These are phyloP conservation scores for Alopecurus myosuroides DNA, from an alignment of 176 grass and related monocot genomes.

Conservation along the genomic window DNA sequence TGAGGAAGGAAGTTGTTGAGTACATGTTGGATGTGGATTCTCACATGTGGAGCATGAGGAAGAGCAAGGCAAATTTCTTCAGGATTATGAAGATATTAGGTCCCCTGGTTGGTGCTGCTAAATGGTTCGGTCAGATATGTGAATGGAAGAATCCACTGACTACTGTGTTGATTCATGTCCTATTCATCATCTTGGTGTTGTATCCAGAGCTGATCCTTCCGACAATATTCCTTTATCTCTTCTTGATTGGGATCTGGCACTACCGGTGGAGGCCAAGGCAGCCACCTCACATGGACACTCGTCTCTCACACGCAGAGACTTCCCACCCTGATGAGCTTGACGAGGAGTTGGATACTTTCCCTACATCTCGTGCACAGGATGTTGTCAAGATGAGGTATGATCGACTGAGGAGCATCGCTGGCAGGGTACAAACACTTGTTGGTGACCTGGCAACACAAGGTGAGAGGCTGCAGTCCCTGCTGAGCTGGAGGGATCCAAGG, in stretches of 20 bases:
- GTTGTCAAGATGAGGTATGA: constrained; percentile 60
- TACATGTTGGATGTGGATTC: constrained; percentile 70
- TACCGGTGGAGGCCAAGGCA: constrained; percentile 50
- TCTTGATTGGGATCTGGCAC: constrained; percentile 52
- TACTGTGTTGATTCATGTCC: constrained; percentile 52
- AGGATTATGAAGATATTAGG: constrained; percentile 48
- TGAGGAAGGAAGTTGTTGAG: constrained; percentile 67
- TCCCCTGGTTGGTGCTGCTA: constrained; percentile 39
- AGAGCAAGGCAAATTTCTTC: constrained; percentile 68
- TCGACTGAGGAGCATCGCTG: constrained; percentile 44
- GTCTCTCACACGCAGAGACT: constrained; percentile 38
- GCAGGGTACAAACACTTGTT: constrained; percentile 37
- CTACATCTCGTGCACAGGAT: constrained; percentile 38
- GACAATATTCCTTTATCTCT: constrained; percentile 48
- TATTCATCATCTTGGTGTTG: constrained; percentile 49
- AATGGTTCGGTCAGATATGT: constrained; percentile 62
- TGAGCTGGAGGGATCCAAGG: constrained; percentile 54
- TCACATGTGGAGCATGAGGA: constrained; percentile 77
- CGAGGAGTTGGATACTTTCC: constrained; percentile 61
- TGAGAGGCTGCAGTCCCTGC: constrained; percentile 51
- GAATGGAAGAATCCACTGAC: constrained; percentile 60
- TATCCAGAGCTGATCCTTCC: constrained; percentile 47
- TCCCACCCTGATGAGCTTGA: constrained; percentile 43
- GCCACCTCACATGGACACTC: constrained; percentile 45
- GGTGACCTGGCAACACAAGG: constrained; percentile 48